These are phyloP conservation scores for Oryza glaberrima DNA, from an alignment of 176 grass and related monocot genomes.

Conservation along the genomic window DNA sequence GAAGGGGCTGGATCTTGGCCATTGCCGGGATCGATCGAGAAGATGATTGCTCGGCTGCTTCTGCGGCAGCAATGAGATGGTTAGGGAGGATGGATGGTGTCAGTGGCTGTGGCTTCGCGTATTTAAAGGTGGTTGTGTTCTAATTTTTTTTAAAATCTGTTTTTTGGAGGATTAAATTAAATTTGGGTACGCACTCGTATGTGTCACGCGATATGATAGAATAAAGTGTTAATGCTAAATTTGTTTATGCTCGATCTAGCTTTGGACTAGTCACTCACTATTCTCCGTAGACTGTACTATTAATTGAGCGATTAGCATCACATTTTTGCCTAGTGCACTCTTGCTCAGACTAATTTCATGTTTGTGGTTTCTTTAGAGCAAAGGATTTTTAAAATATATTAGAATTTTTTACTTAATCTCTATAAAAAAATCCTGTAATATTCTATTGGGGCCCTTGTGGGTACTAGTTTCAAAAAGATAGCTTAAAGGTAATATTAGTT, in stretches of 20 bases:
- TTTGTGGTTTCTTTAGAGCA: not conserved
- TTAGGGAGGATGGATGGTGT: not conserved
- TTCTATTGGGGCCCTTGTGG: no score
- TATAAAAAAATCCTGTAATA: no score
- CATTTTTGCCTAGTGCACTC: slow-evolving; percentile 14
- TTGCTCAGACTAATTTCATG: slow-evolving; percentile 11
- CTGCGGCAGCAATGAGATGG: not conserved
- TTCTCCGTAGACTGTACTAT: no score
- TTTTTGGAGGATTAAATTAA: not conserved
- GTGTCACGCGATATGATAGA: slow-evolving; percentile 26
- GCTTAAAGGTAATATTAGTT: no score
- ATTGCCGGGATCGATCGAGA: not conserved
- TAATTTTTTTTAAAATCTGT: no score
- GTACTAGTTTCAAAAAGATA: no score
- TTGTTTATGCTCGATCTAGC: slow-evolving; percentile 39
- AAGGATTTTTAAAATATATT: no score
- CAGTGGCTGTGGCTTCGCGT: not conserved
- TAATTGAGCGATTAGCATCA: slow-evolving; percentile 17
- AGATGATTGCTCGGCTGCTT: not conserved
- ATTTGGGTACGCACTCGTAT: slow-evolving; percentile 3
- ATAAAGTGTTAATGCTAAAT: slow-evolving; percentile 3
- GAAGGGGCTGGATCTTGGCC: slow-evolving; percentile 53
- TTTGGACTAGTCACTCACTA: slow-evolving; percentile 23
- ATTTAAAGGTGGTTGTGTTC: slow-evolving; percentile 32
- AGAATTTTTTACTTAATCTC: no score